These are phyloP conservation scores for Solanum tarapatanum DNA, from an alignment of 257 asterid species.

Conservation along the genomic window DNA sequence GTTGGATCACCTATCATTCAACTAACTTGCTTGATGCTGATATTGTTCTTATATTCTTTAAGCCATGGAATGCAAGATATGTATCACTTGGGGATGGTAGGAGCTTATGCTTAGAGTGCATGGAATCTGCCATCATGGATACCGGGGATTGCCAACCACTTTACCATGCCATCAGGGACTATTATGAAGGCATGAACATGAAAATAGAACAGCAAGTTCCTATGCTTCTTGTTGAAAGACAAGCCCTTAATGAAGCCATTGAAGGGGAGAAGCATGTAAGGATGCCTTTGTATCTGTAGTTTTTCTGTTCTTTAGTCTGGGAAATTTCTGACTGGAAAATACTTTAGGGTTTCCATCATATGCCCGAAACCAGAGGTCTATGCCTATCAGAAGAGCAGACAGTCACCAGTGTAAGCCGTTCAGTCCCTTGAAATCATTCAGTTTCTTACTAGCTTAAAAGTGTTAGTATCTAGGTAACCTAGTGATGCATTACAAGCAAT, in stretches of 20 bases:
- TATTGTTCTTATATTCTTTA: neutral
- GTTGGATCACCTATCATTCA: neutral
- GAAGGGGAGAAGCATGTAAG: constrained; percentile 90
- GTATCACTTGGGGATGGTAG: constrained; percentile 78
- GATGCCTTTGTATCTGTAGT: neutral
- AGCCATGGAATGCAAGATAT: constrained; percentile 61
- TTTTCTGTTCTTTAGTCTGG: neutral
- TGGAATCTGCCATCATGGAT: constrained; percentile 94
- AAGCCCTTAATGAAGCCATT: constrained; percentile 87
- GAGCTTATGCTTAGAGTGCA: constrained; percentile 79
- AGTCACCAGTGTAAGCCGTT: constrained; percentile 60
- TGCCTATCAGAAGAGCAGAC: constrained; percentile 96
- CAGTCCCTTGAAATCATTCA: neutral
- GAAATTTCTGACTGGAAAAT: neutral
- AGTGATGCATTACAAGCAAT: neutral
- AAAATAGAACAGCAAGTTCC: constrained; percentile 78
- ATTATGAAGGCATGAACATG: constrained; percentile 97
- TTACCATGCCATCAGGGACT: constrained; percentile 80
- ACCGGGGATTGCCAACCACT: constrained; percentile 86
- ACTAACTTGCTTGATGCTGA: neutral
- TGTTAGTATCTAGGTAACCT: neutral
- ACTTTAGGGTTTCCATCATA: constrained; percentile 82
- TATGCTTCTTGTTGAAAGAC: constrained; percentile 94
- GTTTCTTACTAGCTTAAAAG: neutral
- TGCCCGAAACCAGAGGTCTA: constrained; percentile 93